A percentile compares a stretch with the other conserved stretches of the same genome.
Conservation (phyloP, 208 protist genomes). For the Angomonas ambiguus region DNA sequence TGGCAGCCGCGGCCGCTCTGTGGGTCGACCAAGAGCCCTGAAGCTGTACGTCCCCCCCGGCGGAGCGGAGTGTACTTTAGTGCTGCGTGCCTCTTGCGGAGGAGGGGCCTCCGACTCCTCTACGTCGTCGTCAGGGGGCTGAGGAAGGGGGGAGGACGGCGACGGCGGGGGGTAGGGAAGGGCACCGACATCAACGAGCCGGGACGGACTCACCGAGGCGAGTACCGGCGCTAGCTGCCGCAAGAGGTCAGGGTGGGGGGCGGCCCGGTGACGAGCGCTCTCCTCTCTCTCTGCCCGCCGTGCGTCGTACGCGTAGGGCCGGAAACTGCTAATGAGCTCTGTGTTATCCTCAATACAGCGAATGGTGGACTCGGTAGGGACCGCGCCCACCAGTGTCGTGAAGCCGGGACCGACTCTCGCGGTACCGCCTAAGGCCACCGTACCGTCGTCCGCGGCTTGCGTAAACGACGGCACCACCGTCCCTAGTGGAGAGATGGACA, state of each 20-base stretch:
- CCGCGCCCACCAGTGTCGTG: conserved; percentile 52
- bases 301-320: conserved; percentile 71
- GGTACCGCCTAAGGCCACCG: conserved; percentile 53
- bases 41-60: conserved; percentile 44
- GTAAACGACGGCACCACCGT: conserved; percentile 77
- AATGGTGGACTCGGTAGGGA: conserved; percentile 53
- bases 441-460: conserved; percentile 56
- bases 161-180: conserved; percentile 34
- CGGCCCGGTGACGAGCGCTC: conserved; percentile 31
- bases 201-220: conserved; percentile 16
- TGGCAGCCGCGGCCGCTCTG: conserved; percentile 15
- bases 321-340: conserved; percentile 81
- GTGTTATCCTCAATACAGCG: conserved; percentile 64
- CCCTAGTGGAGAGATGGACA: conserved; percentile 49
- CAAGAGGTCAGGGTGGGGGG: conserved; percentile 66
- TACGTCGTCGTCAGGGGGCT: neutral
- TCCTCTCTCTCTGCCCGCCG: conserved; percentile 37
- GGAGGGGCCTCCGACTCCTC: neutral
- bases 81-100: conserved; percentile 8
- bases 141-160: conserved; percentile 10
- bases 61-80: neutral
- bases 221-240: conserved; percentile 52
- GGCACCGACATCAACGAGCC: conserved; percentile 52
- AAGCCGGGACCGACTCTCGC: conserved; percentile 54
- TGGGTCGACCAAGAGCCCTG: conserved; percentile 26